Conservation (phyloP, 75 land plant species). For the Pinus tabuliformis region DNA sequence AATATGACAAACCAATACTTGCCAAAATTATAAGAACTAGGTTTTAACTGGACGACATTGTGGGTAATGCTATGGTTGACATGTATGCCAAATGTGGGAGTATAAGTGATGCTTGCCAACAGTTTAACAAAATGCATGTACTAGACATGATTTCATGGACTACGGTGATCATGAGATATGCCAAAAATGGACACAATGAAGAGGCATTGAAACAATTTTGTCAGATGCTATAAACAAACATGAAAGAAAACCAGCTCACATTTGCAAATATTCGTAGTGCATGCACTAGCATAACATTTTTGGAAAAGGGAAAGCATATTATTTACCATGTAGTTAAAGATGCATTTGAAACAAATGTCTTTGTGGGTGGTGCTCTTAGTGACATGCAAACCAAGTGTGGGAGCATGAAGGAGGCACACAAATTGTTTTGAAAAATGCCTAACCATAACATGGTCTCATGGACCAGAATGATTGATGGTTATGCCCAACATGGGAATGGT, state of each 20-base stretch:
- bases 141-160: conserved; percentile 55
- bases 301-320: neutral
- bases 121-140: conserved; percentile 28
- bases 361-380: conserved; percentile 36
- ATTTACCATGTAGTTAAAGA: conserved; percentile 18
- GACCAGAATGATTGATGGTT: conserved; percentile 8
- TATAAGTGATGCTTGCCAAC: conserved; percentile 26
- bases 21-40: conserved; percentile 26
- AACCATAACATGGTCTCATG: neutral
- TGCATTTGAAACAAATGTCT: conserved; percentile 21
- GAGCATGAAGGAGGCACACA: conserved; percentile 10
- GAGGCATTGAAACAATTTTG: conserved; percentile 16
- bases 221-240: neutral
- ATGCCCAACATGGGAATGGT: conserved; percentile 12
- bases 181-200: conserved; percentile 24
- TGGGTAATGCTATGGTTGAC: conserved; percentile 49
- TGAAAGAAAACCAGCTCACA: conserved; percentile 17
- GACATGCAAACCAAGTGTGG: conserved; percentile 31
- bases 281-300: neutral
- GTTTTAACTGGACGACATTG: conserved; percentile 25
- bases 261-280: conserved; percentile 37
- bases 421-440: neutral
- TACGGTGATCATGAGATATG: conserved; percentile 42
- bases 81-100: conserved; percentile 71
- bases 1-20: conserved; percentile 42